Base-by-base conservation (phyloP, 768 basidiomycete genomes). In the Boletus vinaceobasis region DNA sequence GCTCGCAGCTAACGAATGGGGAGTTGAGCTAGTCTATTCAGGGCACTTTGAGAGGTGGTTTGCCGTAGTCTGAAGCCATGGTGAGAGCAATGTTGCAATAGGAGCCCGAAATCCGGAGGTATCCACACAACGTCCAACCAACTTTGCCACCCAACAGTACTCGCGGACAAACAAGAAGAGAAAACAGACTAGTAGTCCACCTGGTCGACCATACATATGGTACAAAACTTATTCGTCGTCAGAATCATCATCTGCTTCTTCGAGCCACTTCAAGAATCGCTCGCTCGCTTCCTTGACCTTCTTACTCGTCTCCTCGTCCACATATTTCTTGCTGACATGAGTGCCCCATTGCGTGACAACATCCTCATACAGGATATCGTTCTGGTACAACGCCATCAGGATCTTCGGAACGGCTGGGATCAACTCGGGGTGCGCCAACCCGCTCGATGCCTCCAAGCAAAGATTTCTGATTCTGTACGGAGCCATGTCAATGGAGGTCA, bases 211-310 rank as follows among this genome's bases (percentile, higher is more conserved):
- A 43, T 29, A 54, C 39, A 17, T 51, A 35, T 47, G 5, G 4
- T 29, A 42, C 8, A 36, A 21, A 37, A 32, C 33, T 60, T 19
- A 73, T 43, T 64, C 63, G n/a, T 66, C 69, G 17, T 80, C 61
- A 23, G 66, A 62, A 48, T 88, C 88, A 61, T 87, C 87, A 27
- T 93, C 92, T 8, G 93, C 93, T 69, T 93, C 90, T 52, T 85
- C 87, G 19, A 96, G 82, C 93, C 93, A 96, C 84, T 94, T 93
- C 67, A 98, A 75, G 79, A 98, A 98, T 0, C 95, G 93, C 70
- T 92, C 93, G 60, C 90, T 89, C 13, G 93, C 93, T 78, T 95
- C 96, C 63, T 95, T 80, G 48, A 99, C 94, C 74, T 85, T 94
- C 83, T 98, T 98, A 72, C 88, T 90, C 43, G 83, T 88, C 27